phyloP scores from a whole-genome alignment of 1,284 basidiomycete species.

The Cutaneotrichosporon dermatis region DNA sequence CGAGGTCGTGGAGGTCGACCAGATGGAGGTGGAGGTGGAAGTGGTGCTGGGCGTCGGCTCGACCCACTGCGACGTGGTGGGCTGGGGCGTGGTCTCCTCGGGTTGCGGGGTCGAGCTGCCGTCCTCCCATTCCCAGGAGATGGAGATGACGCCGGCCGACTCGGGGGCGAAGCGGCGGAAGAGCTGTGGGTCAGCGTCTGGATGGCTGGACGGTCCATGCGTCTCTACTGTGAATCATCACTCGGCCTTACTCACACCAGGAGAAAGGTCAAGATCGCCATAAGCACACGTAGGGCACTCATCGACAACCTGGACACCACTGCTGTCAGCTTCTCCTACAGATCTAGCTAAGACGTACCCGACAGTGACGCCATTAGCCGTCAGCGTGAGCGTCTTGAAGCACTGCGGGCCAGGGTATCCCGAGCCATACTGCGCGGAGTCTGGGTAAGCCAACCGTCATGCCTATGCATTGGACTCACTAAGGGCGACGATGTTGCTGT shows the following conservation, averaged over 20 bases:
- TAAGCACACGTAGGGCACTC: slow-evolving; percentile 50
- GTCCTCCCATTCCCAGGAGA: slow-evolving; percentile 4
- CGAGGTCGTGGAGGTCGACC: no score
- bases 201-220: no score
- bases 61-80: not conserved
- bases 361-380: slow-evolving; percentile 58
- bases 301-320: slow-evolving; percentile 61
- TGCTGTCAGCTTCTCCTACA: slow-evolving; percentile 55
- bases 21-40: no score
- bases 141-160: not conserved
- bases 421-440: slow-evolving; percentile 36
- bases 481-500: slow-evolving; percentile 21
- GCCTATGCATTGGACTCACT: not conserved
- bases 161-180: slow-evolving; percentile 8
- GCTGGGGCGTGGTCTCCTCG: not conserved
- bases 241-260: not conserved
- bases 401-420: slow-evolving; percentile 62
- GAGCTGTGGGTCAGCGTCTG: not conserved
- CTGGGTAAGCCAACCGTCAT: not conserved
- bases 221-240: not conserved
- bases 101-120: not conserved
- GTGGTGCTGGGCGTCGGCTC: no score
- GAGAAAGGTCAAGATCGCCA: slow-evolving; percentile 71
- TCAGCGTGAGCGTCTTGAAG: slow-evolving; percentile 61
- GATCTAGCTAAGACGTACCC: not conserved